Percentiles rank a stretch among this genome's conserved stretches.
phyloP scores from a whole-genome alignment of 176 grass and related monocot genomes.

The Aechmea fasciata region DNA sequence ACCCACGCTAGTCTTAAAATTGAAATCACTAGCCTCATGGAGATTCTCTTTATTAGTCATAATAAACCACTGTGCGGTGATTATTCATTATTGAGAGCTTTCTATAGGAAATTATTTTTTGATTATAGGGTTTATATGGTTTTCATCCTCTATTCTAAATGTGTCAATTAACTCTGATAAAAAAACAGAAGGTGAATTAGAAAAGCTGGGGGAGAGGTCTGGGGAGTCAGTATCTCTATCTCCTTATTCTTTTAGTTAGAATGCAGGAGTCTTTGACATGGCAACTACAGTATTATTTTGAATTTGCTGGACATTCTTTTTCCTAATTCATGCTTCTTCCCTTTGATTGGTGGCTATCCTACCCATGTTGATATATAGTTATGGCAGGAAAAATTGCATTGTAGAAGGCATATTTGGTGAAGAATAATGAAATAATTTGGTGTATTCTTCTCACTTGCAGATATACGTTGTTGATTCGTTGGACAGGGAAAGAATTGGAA shows the following conservation, averaged over 20 bases:
- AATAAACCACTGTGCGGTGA: not conserved
- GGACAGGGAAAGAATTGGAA: constrained; percentile 70
- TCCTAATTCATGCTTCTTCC: too few species aligned
- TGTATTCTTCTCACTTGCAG: constrained; percentile 31
- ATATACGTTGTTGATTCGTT: constrained; percentile 80
- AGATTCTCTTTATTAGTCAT: not conserved
- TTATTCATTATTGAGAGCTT: not conserved
- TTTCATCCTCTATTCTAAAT: too few species aligned
- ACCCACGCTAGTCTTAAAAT: not conserved
- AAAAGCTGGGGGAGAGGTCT: too few species aligned
- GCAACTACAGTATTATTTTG: too few species aligned
- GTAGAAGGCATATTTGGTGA: not conserved
- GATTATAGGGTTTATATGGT: too few species aligned
- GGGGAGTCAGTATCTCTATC: too few species aligned
- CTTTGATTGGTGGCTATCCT: too few species aligned
- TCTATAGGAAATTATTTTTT: not conserved
- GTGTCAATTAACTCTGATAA: too few species aligned
- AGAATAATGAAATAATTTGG: not conserved
- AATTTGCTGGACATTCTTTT: too few species aligned
- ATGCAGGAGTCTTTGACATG: too few species aligned
- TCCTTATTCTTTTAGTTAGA: not conserved
- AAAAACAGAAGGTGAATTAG: too few species aligned
- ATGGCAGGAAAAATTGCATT: not conserved
- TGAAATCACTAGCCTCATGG: not conserved
- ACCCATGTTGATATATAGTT: not conserved